Percentiles rank a stretch among this genome's conserved stretches.
Evolutionary conservation across 345 rosid species (phyloP).

Genomic region (Brassica napus): DNA sequence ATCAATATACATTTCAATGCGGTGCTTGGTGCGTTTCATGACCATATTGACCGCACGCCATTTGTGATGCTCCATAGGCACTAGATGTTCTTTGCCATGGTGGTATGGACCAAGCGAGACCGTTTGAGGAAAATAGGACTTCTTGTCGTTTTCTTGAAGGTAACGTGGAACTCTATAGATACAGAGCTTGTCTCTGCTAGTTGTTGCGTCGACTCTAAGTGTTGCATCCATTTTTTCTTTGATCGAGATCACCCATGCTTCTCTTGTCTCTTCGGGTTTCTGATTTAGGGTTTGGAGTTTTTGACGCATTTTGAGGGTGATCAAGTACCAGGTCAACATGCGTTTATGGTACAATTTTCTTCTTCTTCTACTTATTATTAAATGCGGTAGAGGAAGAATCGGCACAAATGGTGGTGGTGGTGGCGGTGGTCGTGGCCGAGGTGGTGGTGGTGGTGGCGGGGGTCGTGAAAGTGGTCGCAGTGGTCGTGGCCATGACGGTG

Average conservation of each 20-base stretch:
- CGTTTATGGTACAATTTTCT: neutral
- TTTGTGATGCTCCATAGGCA: constrained; percentile 81
- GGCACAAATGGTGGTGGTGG: constrained; percentile 17
- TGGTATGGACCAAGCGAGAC: constrained; percentile 85
- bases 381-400: constrained; percentile 1
- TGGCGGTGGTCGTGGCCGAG: constrained; percentile 5
- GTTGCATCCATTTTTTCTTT: constrained; percentile 62
- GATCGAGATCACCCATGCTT: constrained; percentile 72
- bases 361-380: constrained; percentile 4
- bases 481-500: neutral
- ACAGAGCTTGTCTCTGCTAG: constrained; percentile 56
- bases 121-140: constrained; percentile 69
- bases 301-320: constrained; percentile 33
- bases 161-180: constrained; percentile 36
- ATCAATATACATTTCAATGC: constrained; percentile 56
- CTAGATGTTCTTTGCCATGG: constrained; percentile 62
- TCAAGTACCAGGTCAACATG: constrained; percentile 37
- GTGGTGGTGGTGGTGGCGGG: constrained; percentile 6
- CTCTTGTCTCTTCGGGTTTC: constrained; percentile 29
- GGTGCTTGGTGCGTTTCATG: constrained; percentile 55
- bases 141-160: constrained; percentile 56
- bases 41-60: constrained; percentile 76
- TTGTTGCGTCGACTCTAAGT: constrained; percentile 50
- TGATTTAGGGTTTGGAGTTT: constrained; percentile 28
- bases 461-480: neutral